Evolutionary conservation across 352 stramenopile species (phyloP).

Genomic region (Phytophthora cryptogea): DNA sequence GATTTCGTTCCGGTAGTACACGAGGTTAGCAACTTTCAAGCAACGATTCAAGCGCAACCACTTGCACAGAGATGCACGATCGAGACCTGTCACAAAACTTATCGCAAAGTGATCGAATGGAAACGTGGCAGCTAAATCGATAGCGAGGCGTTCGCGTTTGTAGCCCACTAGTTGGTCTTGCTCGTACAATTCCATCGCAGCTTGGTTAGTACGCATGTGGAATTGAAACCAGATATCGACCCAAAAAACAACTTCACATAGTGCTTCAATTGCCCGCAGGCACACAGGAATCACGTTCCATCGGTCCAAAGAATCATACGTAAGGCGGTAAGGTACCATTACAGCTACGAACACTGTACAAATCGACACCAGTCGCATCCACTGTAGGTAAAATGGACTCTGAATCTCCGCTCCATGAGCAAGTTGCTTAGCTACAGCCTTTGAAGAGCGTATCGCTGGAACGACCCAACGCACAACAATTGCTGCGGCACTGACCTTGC

Average conservation of each 20-base stretch:
- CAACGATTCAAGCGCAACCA: slow-evolving; percentile 63
- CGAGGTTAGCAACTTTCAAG: slow-evolving; percentile 55
- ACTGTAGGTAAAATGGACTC: slow-evolving; percentile 55
- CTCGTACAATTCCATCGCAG: slow-evolving; percentile 64
- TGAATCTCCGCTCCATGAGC: slow-evolving; percentile 56
- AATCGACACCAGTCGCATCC: slow-evolving; percentile 50
- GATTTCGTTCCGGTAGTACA: slow-evolving; percentile 68
- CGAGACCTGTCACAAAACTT: slow-evolving; percentile 20
- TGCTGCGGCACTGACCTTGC: slow-evolving; percentile 6
- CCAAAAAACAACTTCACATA: slow-evolving; percentile 58
- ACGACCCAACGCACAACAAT: slow-evolving; percentile 13
- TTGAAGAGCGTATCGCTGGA: not conserved
- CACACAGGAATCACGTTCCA: slow-evolving; percentile 44
- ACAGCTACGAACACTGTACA: slow-evolving; percentile 57
- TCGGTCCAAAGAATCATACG: slow-evolving; percentile 57
- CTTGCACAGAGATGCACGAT: slow-evolving; percentile 19
- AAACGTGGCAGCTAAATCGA: slow-evolving; percentile 50
- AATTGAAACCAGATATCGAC: slow-evolving; percentile 70
- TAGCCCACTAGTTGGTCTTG: slow-evolving; percentile 60
- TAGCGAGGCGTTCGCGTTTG: slow-evolving; percentile 52
- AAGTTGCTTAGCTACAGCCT: slow-evolving; percentile 28
- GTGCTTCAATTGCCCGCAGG: slow-evolving; percentile 35
- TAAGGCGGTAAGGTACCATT: slow-evolving; percentile 55
- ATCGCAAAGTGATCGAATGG: slow-evolving; percentile 51
- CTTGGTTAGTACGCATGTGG: slow-evolving; percentile 48